Evolutionary conservation across 768 basidiomycete genomes (phyloP).

Genomic region (Pleurotus tuoliensis): DNA sequence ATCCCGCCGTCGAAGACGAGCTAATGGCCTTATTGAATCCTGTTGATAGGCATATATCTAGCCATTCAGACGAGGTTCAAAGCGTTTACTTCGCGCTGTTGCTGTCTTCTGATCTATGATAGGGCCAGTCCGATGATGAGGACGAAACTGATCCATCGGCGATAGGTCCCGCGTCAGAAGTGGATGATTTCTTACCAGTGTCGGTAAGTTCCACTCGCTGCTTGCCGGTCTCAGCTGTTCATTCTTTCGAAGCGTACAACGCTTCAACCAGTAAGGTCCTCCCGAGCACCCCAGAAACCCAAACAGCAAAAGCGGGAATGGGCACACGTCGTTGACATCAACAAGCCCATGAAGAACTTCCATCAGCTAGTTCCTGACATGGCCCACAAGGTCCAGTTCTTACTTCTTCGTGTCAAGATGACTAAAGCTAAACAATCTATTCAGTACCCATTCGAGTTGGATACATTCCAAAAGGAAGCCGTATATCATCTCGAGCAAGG

Average conservation of each 20-base stretch:
- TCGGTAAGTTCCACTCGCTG: conserved; percentile 28
- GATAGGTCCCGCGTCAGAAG: conserved; percentile 36
- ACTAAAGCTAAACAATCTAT: too few relatives aligned
- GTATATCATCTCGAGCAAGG: conserved; percentile 97
- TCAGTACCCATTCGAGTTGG: conserved; percentile 97
- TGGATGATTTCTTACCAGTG: conserved; percentile 78
- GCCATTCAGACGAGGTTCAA: too few relatives aligned
- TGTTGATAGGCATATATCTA: background rate
- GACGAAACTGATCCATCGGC: conserved; percentile 15
- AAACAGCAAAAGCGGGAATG: conserved; percentile 83
- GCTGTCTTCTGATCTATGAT: too few relatives aligned
- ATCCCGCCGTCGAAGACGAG: conserved; percentile 44
- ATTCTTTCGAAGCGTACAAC: conserved; percentile 44
- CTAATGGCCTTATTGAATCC: conserved; percentile 28
- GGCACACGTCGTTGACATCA: conserved; percentile 96
- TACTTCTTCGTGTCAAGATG: too few relatives aligned
- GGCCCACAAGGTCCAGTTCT: conserved; percentile 74
- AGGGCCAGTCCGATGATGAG: conserved; percentile 10
- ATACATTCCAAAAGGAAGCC: conserved; percentile 98
- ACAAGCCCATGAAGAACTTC: conserved; percentile 85
- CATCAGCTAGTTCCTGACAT: conserved; percentile 92
- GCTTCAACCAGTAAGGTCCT: conserved; percentile 48
- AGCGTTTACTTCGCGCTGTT: too few relatives aligned
- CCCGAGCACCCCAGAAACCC: conserved; percentile 37
- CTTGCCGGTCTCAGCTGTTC: background rate